Evolutionary conservation across 768 basidiomycete genomes (phyloP), one percentile per base, ranked within the genome.

Genomic region (Naganishia vaughanmartiniae): DNA sequence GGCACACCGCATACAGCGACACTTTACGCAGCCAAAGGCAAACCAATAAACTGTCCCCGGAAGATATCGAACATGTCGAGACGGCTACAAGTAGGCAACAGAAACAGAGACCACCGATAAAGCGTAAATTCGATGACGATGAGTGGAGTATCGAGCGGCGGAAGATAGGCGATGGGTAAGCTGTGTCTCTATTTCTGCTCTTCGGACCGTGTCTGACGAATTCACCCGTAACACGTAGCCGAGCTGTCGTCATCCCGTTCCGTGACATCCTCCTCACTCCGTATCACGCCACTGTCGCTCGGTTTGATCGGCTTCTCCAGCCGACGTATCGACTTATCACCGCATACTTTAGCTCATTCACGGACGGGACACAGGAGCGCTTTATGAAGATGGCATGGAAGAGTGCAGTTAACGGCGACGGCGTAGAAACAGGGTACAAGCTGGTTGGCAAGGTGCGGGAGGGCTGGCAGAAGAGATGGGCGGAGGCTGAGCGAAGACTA

Each of bases 401-500:
- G 53, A 66, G 53, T 12, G 65, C 21, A 4, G 34, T 53, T 10
- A 53, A 51, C 24, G 65, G 65, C 17, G 65, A 66, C 9, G 48
- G 46, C 7, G 34, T 66, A 21, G 48, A 66, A 10, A 31, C 51
- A 9, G 65, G 48, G 0, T 54, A 46, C 65, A 66, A 54, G 48
- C 33, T 66, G 24, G 65, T 28, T 31, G 57, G 53, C 24, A 60
- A 60, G 34, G 70, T 57, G n/a, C 21, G 5, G 21, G 70, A 30
- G 17, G 55, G 55, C 17, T 71, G 65, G 45, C 46, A 55, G 12
- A 66, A 56, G 65, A 54, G 65, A 48, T 54, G 65, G 30, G 65
- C 56, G 15, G 70, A 42, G 21, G 65, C 65, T 19, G 60, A 63
- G 19, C 17, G 60, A n/a, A 39, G 60, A 28, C 39, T 63, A 26